Base-by-base conservation (phyloP, 805 yeast species). In the Lipomyces lipofer region DNA sequence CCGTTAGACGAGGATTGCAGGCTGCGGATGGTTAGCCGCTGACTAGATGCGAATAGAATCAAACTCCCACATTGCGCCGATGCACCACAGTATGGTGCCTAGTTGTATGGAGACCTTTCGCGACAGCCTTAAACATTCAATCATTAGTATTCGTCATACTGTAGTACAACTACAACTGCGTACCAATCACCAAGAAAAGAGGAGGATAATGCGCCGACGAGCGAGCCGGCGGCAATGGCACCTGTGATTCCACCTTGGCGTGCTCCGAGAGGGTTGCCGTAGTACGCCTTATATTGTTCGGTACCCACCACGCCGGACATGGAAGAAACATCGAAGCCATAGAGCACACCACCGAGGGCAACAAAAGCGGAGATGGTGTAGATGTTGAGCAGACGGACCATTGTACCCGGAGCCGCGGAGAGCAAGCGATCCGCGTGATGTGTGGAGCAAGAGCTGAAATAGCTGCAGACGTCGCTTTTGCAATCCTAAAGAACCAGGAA, bases 281-380 rank as follows among this genome's bases (percentile, higher is more conserved):
- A 83, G 61, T 68, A 80, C 1, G 67, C 59, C 21, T 64, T 64
- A 66, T 83, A 84, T 17, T 73, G 73, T 0, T 66, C 68, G 6
- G 75, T 67, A 1, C 75, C 73, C 43, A 84, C 71, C 62, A 83
- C 83, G 3, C 83, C 80, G 1, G 86, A 76, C 74, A 84, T 75
- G 0, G 89, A 83, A 1, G 88, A 78, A 44, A 83, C 79, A 66
- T 85, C 90, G 62, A 82, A 76, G 50, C 90, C 88, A 69, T 82
- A 77, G 69, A 83, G 73, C 62, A 78, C 71, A 33, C 87, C 87
- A 27, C 83, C 80, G n/a, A 82, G 65, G 48, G 84, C 74, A 17
- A 84, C 70, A 17, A 32, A 32, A 32, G 17, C 15, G 35, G 35
- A 32, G 15, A 32, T 32, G 35, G 35, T 32, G 10, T 32, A 32